Evolutionary conservation across 2,329 filamentous ascomycete genomes (phyloP).

Genomic region (Pseudogymnoascus sp.): DNA sequence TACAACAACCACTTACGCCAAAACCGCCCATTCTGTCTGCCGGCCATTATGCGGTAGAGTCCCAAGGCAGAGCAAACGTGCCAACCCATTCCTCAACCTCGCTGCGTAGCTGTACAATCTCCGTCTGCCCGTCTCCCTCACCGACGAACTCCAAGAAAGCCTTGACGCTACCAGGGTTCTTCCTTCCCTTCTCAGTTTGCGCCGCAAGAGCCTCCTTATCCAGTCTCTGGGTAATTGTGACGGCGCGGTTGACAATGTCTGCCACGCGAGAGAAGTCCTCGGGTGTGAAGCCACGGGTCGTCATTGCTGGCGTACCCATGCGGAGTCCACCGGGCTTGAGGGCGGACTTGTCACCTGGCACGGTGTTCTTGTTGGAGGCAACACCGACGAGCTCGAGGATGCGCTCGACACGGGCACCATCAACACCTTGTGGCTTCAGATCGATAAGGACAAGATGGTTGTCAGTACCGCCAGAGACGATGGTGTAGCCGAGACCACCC

Average conservation of each 20-base stretch:
- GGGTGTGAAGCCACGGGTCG: constrained; percentile 83
- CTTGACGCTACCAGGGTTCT: constrained; percentile 57
- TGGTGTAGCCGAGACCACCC: constrained; percentile 73
- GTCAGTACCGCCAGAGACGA: constrained; percentile 91
- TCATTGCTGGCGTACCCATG: constrained; percentile 96
- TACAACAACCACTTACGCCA: constrained; percentile 6
- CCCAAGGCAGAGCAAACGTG: constrained; percentile 65
- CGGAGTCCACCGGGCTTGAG: constrained; percentile 87
- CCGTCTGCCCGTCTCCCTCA: constrained; percentile 58
- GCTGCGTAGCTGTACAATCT: constrained; percentile 64
- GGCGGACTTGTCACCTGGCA: constrained; percentile 88
- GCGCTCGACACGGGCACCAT: constrained; percentile 83
- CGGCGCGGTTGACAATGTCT: constrained; percentile 76
- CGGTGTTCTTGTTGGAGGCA: constrained; percentile 98
- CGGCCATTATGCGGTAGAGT: neutral
- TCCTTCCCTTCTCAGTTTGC: constrained; percentile 60
- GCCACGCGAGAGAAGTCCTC: constrained; percentile 83
- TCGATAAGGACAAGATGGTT: constrained; percentile 94
- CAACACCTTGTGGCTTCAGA: constrained; percentile 78
- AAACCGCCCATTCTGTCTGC: neutral
- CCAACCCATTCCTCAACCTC: constrained; percentile 75
- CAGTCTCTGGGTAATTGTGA: constrained; percentile 68
- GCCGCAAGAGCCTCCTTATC: constrained; percentile 65
- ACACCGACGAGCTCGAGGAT: constrained; percentile 89
- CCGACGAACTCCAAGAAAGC: constrained; percentile 62